Evolutionary conservation across 2,329 filamentous ascomycete genomes (phyloP), one percentile per base, ranked within the genome.

Genomic region (Penicillium sp.): DNA sequence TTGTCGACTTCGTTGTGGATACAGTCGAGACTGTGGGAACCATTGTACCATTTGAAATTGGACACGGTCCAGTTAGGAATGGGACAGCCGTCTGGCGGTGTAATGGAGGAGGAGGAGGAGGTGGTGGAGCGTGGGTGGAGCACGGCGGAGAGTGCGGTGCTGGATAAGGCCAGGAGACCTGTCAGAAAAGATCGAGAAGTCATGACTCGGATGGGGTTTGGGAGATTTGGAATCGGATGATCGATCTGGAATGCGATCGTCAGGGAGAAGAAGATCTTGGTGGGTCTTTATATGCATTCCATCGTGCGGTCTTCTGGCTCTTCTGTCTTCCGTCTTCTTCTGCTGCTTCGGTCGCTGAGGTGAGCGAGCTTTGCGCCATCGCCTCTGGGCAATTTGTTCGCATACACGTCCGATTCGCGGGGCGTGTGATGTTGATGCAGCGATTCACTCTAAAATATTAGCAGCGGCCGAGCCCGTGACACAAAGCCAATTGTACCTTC

Each of bases 51-150:
- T 14, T 48, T 23, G 26, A 68, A 66, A 31, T 51, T 59, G 52
- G 40, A 59, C 6, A 69, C 65, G 8, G 51, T 48, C 66, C 67
- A 69, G n/a, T 59, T 67, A 2, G 67, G 67, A 23, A 68, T 51
- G 11, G 66, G 66, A 37, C 67, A 69, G 6, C 66, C 67, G 0
- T 51, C 51, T 3, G 67, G 67, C 3, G 63, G 64, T 1, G 47
- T 58, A 42, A 68, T 65, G 7, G 66, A 37, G 29, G 8, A 11
- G 29, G 29, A 14, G 29, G 8, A 7, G 29, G 29, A 10, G 29
- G 8, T 10, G 24, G 24, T 28, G 18, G 37, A 66, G 46, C 55
- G 59, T 28, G 53, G 52, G 13, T 48, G 50, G 13, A 54, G 14
- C 29, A 42, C 18, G 48, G 28, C 18, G 50, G 36, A 16, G 28